Evolutionary conservation across 2,329 filamentous ascomycete genomes (phyloP), one percentile per base, ranked within the genome.

Genomic region (Ploettnerulaceae sp.): DNA sequence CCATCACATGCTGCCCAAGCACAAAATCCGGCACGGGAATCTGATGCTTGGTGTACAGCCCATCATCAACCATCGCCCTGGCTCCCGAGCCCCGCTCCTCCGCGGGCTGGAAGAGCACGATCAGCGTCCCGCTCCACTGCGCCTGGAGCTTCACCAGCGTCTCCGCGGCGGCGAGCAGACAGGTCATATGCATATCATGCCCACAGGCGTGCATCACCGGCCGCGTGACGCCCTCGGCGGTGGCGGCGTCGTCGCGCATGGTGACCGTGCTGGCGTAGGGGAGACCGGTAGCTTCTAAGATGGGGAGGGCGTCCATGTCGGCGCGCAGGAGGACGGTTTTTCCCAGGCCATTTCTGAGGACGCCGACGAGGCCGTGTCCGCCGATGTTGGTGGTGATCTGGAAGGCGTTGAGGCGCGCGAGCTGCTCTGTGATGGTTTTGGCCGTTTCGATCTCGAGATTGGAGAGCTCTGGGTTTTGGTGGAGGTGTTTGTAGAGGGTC

Each of bases 121-220:
- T 65, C 15, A 86, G 56, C 0, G 79, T 86, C 0, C 83, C 83
- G 7, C 61, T 67, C 82, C 83, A 87, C 0, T 52, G 24, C 0
- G 69, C 55, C n/a, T 63, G 67, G 0, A 66, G 59, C 0, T 61
- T 62, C 1, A 70, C 62, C 0, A 87, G 66, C 0, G 72, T 66
- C 15, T 73, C 67, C 0, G 77, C 71, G 0, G 75, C 73, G 0
- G 72, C 81, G 1, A 85, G 67, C 3, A 84, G 66, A 24, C 68
- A 67, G 0, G 77, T 71, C 20, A 84, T 75, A 58, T 86, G 81
- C 67, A 82, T 77, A 54, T 83, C 80, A 56, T 85, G 81, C 0
- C 81, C 82, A 60, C 81, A 85, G 17, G 80, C 81, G 61, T 85
- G 82, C 81, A 85, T 84, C 0, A 81, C 75, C 0, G 76, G 74